These are phyloP conservation scores for Epichloe amarillans DNA, from an alignment of 2,329 filamentous ascomycete species.

Conservation along the genomic window DNA sequence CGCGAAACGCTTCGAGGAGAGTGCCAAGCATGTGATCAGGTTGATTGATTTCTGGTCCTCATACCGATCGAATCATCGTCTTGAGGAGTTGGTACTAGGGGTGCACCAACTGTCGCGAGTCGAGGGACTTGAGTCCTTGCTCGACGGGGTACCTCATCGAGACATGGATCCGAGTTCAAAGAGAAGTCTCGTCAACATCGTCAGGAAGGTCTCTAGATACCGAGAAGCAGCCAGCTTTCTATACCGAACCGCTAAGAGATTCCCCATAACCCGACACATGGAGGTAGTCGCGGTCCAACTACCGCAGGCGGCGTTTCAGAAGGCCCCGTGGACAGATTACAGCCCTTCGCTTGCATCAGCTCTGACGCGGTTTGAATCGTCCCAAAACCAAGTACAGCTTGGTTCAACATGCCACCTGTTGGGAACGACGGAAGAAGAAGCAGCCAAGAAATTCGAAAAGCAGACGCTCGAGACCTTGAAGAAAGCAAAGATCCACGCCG, in stretches of 20 bases:
- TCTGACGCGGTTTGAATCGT: background rate
- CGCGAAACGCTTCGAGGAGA: background rate
- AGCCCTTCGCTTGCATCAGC: background rate
- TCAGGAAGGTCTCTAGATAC: slow-evolving; percentile 25
- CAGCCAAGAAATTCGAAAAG: background rate
- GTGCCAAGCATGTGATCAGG: background rate
- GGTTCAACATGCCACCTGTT: background rate
- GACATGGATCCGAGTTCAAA: slow-evolving; percentile 8
- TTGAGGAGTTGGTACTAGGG: slow-evolving; percentile 10
- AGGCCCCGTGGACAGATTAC: background rate
- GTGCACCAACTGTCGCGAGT: slow-evolving; percentile 10
- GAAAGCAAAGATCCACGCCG: slow-evolving; percentile 2
- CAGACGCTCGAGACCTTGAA: background rate
- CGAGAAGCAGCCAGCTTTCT: slow-evolving; percentile 20
- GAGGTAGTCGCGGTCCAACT: slow-evolving; percentile 17
- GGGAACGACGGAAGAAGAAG: slow-evolving; percentile 1
- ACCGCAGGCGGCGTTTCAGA: slow-evolving; percentile 5
- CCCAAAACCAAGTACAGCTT: background rate
- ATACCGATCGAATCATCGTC: background rate
- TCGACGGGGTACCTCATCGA: background rate
- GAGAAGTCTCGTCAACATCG: slow-evolving; percentile 16
- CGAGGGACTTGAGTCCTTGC: slow-evolving; percentile 10
- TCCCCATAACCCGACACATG: slow-evolving; percentile 15
- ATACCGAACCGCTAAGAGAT: slow-evolving; percentile 17
- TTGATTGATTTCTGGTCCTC: background rate